A percentile compares a stretch with the other conserved stretches of the same genome.
phyloP scores from a whole-genome alignment of 2,329 filamentous ascomycete species.

The Cytospora piceicola region DNA sequence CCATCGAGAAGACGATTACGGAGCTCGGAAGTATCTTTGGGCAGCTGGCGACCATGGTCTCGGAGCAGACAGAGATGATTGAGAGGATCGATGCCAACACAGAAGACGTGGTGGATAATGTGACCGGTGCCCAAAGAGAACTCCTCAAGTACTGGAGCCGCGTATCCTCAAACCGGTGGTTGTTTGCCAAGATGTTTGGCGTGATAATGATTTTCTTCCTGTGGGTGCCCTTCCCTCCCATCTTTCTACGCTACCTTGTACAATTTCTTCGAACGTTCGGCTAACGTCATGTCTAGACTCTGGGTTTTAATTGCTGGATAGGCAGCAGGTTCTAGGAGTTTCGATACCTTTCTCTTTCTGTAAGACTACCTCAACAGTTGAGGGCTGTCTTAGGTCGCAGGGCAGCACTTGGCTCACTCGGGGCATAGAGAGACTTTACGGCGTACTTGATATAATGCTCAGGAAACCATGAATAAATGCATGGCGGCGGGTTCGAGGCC shows the following conservation, averaged over 20 bases:
- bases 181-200: conserved; percentile 80
- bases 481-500: conserved; percentile 25
- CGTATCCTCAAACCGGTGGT: conserved; percentile 92
- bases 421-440: conserved; percentile 31
- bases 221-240: conserved; percentile 44
- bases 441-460: conserved; percentile 31
- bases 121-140: conserved; percentile 94
- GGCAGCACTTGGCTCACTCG: conserved; percentile 14
- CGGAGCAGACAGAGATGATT: conserved; percentile 96
- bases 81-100: conserved; percentile 97
- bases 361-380: conserved; percentile 28
- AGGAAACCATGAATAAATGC: conserved; percentile 30
- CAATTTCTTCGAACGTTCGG: not conserved
- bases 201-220: conserved; percentile 94
- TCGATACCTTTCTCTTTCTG: conserved; percentile 25
- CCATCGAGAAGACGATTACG: conserved; percentile 92
- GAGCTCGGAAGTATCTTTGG: conserved; percentile 92
- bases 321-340: conserved; percentile 24
- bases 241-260: not conserved
- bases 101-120: conserved; percentile 96
- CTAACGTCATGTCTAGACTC: conserved; percentile 47
- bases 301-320: conserved; percentile 70
- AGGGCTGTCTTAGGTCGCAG: conserved; percentile 6
- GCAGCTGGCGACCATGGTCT: conserved; percentile 94
- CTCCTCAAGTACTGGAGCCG: conserved; percentile 95